Evolutionary conservation across 1,284 basidiomycete genomes (phyloP).

Genomic region (Earliella scabrosa): DNA sequence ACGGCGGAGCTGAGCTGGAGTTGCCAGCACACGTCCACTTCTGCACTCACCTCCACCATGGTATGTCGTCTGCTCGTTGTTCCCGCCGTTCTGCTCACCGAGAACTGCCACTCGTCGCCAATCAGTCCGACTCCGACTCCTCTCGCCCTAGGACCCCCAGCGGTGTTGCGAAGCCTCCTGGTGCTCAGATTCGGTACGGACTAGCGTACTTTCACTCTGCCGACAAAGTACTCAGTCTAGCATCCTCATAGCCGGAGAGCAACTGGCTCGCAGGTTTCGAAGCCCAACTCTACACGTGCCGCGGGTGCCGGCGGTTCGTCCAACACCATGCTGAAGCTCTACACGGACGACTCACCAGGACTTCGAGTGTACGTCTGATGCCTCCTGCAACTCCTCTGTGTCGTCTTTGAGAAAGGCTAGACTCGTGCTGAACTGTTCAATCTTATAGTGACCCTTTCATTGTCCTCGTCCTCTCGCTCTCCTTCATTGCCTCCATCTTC

Average conservation of each 20-base stretch:
- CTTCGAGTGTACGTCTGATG: constrained; percentile 84
- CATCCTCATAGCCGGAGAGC: constrained; percentile 73
- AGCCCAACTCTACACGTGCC: constrained; percentile 88
- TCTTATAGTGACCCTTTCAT: constrained; percentile 91
- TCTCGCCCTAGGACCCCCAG: constrained; percentile 32
- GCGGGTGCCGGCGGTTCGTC: constrained; percentile 96
- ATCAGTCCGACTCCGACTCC: constrained; percentile 42
- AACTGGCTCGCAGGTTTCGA: constrained; percentile 65
- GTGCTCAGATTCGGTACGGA: constrained; percentile 77
- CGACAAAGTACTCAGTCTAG: neutral
- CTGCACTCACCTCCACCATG: constrained; percentile 30
- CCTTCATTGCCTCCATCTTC: constrained; percentile 99
- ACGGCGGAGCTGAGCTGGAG: constrained; percentile 11
- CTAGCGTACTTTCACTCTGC: no score
- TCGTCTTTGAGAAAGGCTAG: neutral
- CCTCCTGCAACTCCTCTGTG: neutral
- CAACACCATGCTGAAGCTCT: constrained; percentile 98
- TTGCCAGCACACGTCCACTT: constrained; percentile 35
- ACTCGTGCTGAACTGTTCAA: neutral
- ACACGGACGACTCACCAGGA: constrained; percentile 97
- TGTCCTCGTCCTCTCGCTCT: constrained; percentile 94
- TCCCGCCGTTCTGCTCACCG: neutral
- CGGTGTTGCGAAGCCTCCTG: constrained; percentile 71
- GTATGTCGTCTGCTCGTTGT: constrained; percentile 26
- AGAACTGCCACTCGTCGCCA: neutral